Evolutionary conservation across 345 rosid species (phyloP), one percentile per base, ranked within the genome.

Genomic region (Gossypium longicalyx): DNA sequence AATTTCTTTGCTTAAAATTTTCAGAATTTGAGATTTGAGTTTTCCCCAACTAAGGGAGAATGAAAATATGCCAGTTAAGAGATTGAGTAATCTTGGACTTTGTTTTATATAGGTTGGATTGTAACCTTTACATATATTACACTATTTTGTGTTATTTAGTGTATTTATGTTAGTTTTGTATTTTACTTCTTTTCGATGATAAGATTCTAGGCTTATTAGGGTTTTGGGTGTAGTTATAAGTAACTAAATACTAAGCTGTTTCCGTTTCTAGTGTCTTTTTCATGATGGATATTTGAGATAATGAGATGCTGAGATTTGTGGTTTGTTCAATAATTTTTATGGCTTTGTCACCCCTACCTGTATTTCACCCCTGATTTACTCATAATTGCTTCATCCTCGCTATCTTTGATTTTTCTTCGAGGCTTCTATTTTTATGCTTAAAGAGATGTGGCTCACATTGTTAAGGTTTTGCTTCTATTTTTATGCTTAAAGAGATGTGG

Each of bases 381-480:
- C 22, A 20, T 9, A 34, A 9, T 34, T 27, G 15, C 43, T 13
- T 47, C 53, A 7, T 25, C 12, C 41, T 34, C 41, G 41, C 41
- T 16, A 9, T 44, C 52, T 19, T 9, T 1, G 17, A 20, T 44
- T 4, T 64, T 53, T 34, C 63, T 29, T n/a, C 7, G 19, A 38
- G 43, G 3, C 38, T 9, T 71, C 3, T 54, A 19, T n/a, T 2
- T 71, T 34, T 63, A 63, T 16, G 23, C 41, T 20, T 45, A 22
- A 16, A 48, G 38, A 25, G 47, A 48, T 49, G 56, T 43, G 70
- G 71, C 53, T 76, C 61, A 56, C 56, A 9, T 72, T 9, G 27
- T 15, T 19, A 65, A 51, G 27, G 44, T 64, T 73, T 15, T 68
- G 19, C 67, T 9, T 71, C 3, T 54, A 19, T n/a, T 2, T 71